phyloP scores from a whole-genome alignment of 2,329 filamentous ascomycete genomes.

The Ophiocordyceps camponoti-floridani region DNA sequence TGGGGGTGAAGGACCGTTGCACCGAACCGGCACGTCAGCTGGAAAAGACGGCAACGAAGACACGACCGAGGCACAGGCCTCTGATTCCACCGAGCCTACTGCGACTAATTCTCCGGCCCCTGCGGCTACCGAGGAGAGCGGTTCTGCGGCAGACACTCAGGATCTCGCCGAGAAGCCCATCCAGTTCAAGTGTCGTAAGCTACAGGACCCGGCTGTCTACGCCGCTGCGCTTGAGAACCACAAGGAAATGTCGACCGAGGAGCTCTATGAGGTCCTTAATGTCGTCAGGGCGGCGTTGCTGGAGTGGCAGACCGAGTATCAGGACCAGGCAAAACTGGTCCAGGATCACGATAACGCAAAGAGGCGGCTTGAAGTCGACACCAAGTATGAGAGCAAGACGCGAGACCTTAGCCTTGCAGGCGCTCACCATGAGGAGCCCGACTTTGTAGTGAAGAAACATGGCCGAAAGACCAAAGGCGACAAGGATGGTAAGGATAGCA shows the following conservation, averaged over 20 bases:
- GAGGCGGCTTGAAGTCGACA: conserved; percentile 29
- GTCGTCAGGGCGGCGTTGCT: conserved; percentile 25
- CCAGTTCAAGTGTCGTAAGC: conserved; percentile 28
- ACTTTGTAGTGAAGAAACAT: conserved; percentile 23
- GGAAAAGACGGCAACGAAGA: conserved; percentile 5
- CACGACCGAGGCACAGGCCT: conserved; percentile 12
- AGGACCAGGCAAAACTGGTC: conserved; percentile 27
- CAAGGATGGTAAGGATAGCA: conserved; percentile 23
- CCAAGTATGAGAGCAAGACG: conserved; percentile 18
- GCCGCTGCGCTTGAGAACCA: conserved; percentile 27
- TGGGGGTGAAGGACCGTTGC: conserved; percentile 3
- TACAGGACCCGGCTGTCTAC: conserved; percentile 31
- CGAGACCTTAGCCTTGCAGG: conserved; percentile 13
- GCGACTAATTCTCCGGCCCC: conserved; percentile 19
- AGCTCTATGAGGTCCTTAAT: conserved; percentile 26
- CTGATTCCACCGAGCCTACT: conserved; percentile 20
- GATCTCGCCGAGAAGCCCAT: conserved; percentile 11
- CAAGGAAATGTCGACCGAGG: conserved; percentile 27
- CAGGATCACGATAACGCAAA: conserved; percentile 40
- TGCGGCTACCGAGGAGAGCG: conserved; percentile 10
- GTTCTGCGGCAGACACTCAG: conserved; percentile 17
- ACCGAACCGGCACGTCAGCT: background rate
- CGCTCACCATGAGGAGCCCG: conserved; percentile 27
- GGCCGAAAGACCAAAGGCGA: conserved; percentile 22
- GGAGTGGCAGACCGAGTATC: conserved; percentile 37